phyloP scores from a whole-genome alignment of 2,329 filamentous ascomycete species.

The Dryadomyces sulphureus region DNA sequence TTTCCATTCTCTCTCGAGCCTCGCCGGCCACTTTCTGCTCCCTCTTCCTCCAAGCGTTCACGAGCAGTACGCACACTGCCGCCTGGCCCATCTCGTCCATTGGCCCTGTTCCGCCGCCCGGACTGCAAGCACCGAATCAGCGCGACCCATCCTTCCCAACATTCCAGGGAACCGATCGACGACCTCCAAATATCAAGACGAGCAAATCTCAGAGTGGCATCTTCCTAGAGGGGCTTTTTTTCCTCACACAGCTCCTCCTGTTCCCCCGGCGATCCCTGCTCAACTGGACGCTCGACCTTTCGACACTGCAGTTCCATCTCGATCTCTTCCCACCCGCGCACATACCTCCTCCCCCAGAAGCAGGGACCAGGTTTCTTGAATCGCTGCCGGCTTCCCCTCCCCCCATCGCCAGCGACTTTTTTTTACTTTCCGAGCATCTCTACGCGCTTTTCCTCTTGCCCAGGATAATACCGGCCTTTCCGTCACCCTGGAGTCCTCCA shows the following conservation, averaged over 20 bases:
- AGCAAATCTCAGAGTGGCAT: background rate
- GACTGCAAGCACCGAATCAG: background rate
- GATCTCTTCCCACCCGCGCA: background rate
- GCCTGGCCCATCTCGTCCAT: background rate
- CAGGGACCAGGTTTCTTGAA: background rate
- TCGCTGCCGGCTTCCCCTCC: background rate
- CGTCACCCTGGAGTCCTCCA: slow-evolving; percentile 34
- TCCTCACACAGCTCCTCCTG: background rate
- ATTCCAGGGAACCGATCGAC: background rate
- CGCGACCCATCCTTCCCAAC: background rate
- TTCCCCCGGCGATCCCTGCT: background rate
- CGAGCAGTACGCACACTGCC: no score
- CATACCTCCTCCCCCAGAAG: background rate
- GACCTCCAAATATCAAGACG: background rate
- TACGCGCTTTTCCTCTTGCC: background rate
- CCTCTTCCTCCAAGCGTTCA: background rate
- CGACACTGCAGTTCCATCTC: background rate
- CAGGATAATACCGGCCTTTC: background rate
- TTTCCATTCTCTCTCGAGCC: background rate
- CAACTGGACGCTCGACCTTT: background rate
- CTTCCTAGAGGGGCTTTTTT: background rate
- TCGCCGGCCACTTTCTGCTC: background rate
- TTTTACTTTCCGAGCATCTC: background rate
- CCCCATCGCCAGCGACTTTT: background rate
- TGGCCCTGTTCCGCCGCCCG: background rate